These are phyloP conservation scores for Inga leiocalycina DNA, from an alignment of 306 rosid species.

Conservation along the genomic window DNA sequence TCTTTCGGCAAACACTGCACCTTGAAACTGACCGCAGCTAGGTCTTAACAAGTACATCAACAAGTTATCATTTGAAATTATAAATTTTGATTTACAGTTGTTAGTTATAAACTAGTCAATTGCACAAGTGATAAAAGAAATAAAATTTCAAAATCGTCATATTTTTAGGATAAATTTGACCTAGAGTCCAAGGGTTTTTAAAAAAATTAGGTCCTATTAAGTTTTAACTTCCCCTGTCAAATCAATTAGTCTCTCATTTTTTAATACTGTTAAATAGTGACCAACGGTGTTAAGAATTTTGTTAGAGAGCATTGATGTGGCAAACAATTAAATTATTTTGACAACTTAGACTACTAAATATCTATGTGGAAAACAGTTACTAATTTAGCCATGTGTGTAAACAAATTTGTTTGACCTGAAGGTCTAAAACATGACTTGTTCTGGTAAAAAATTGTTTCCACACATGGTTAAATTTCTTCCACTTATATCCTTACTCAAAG, in stretches of 20 bases:
- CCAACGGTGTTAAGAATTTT: neutral
- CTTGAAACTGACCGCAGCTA: too few relatives aligned
- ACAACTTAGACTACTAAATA: too few relatives aligned
- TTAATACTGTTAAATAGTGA: neutral
- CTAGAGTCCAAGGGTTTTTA: too few relatives aligned
- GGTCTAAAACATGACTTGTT: too few relatives aligned
- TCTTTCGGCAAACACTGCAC: accelerated
- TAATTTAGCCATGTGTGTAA: too few relatives aligned
- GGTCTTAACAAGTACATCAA: too few relatives aligned
- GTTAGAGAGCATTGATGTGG: neutral
- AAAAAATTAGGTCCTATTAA: neutral
- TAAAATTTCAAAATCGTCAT: neutral
- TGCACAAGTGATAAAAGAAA: neutral
- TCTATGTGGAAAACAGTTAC: neutral
- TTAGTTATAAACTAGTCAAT: neutral
- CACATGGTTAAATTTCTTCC: neutral
- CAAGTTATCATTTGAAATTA: too few relatives aligned
- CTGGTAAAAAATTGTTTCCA: too few relatives aligned
- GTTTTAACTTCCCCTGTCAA: neutral
- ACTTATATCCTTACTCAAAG: neutral
- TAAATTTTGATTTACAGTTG: neutral
- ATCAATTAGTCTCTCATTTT: neutral
- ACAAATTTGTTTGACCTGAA: too few relatives aligned
- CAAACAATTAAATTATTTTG: too few relatives aligned
- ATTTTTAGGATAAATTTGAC: neutral